Base-by-base conservation (phyloP, 169 alveolate species). In the Babesia gibsoni region DNA sequence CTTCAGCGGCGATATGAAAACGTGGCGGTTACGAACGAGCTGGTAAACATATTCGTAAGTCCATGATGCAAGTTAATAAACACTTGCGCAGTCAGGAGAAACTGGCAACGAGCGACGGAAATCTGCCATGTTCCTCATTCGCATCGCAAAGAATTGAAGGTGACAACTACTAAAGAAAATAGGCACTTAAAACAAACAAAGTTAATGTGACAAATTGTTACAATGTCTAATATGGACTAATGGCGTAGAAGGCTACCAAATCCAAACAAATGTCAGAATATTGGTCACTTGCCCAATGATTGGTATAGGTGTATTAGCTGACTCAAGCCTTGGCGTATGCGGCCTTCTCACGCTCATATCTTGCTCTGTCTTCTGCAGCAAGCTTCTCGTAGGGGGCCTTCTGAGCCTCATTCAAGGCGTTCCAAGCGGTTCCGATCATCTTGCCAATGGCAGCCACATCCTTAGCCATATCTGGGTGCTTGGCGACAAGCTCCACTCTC, bases 351-450 rank as follows among this genome's bases (percentile, higher is more conserved):
- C 82, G 74, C 70, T 92, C 96, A 67, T 92, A 92, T 46, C 96
- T 84, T 30, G 77, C 68, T 67, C 86, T 90, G 84, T 92, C 96
- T 42, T 88, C 94, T 48, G 79, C 95, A 23, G 96, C 96, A 73
- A 85, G 83, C 79, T 90, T 90, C 73, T 91, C 96, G 70, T 84
- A 92, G 4, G 96, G 96, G 14, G 86, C 89, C 81, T 90, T 92
- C 49, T 91, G 93, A 22, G 81, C 70, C 45, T 91, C 96, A 30
- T 78, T 82, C 56, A 92, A 75, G 22, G 89, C 82, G 74, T 91
- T 91, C 96, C 96, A 92, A 37, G 94, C 96, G 37, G 91, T 94
- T 29, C 96, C 96, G 61, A 92, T 88, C 87, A 92, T 84, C 63
- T 91, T 92, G 7, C 95, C 96, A 12, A 92, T 94, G 18, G 94